Conservation (phyloP, 305 asterid genomes). For the Fraxinus platypoda region DNA sequence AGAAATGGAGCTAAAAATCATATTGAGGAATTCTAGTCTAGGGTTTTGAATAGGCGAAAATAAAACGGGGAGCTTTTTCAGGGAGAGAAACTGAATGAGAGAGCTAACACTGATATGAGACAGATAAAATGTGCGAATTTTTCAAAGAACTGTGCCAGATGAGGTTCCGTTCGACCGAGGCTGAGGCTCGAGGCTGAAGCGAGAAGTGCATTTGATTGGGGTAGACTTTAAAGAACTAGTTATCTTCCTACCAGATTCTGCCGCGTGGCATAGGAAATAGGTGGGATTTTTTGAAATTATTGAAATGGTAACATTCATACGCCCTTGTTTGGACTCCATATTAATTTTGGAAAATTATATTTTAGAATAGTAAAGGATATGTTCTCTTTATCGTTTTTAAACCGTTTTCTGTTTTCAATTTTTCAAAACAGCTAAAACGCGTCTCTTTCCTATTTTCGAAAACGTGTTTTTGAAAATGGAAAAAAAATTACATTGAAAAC, state of each 20-base stretch:
- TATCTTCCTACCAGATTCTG: not conserved
- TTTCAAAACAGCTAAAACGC: no score
- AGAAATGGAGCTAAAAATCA: conserved; percentile 32
- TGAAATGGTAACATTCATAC: not conserved
- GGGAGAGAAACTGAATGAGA: conserved; percentile 22
- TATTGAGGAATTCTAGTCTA: conserved; percentile 27
- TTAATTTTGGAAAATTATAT: no score
- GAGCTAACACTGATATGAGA: conserved; percentile 25
- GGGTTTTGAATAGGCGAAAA: conserved; percentile 49
- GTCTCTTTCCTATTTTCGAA: no score
- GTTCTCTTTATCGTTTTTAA: no score
- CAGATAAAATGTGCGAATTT: conserved; percentile 45
- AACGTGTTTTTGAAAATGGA: no score
- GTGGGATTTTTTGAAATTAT: not conserved
- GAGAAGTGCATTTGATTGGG: conserved; percentile 14
- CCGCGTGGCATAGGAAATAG: conserved; percentile 14
- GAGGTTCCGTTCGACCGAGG: conserved; percentile 16
- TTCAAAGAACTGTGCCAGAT: conserved; percentile 41
- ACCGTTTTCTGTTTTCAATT: no score
- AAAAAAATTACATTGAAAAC: no score
- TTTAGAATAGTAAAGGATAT: no score
- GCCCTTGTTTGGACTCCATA: no score
- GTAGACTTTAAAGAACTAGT: not conserved
- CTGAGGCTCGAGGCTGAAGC: conserved; percentile 28
- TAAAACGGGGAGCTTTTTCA: conserved; percentile 17